These are phyloP conservation scores for Dothistroma pini DNA, from an alignment of 2,329 filamentous ascomycete species.

Conservation along the genomic window DNA sequence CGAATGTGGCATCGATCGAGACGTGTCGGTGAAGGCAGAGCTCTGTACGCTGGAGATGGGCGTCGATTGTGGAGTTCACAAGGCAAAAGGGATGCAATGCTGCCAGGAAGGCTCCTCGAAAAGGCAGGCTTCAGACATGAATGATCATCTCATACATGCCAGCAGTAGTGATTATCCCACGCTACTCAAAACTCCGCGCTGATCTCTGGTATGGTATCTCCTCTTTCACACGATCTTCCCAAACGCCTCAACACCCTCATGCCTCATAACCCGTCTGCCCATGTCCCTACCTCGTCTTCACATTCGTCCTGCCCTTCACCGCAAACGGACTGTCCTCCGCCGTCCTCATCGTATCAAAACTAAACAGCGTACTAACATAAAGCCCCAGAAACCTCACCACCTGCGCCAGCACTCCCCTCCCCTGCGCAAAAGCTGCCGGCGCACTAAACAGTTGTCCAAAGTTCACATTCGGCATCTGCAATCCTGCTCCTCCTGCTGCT, in stretches of 20 bases:
- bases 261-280: slow-evolving; percentile 9
- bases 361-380: slow-evolving; percentile 45
- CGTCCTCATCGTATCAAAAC: slow-evolving; percentile 43
- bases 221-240: not conserved
- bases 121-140: no score
- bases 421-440: slow-evolving; percentile 32
- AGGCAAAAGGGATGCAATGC: no score
- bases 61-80: no score
- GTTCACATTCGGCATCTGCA: slow-evolving; percentile 19
- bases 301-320: slow-evolving; percentile 30
- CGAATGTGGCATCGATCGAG: no score
- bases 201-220: slow-evolving; percentile 1
- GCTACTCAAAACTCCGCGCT: no score
- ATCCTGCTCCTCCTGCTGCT: slow-evolving; percentile 1
- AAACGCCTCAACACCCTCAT: slow-evolving; percentile 12
- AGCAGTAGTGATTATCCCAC: no score
- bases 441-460: slow-evolving; percentile 25
- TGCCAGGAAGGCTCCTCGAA: no score
- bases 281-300: slow-evolving; percentile 13
- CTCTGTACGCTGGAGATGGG: no score
- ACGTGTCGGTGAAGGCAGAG: no score
- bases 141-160: no score
- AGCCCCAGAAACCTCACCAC: slow-evolving; percentile 46
- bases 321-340: slow-evolving; percentile 45
- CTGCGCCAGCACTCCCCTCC: slow-evolving; percentile 37